Evolutionary conservation across 179 eudicot genomes (phyloP), one percentile per base, ranked within the genome.

Genomic region (Beta corolliflora): DNA sequence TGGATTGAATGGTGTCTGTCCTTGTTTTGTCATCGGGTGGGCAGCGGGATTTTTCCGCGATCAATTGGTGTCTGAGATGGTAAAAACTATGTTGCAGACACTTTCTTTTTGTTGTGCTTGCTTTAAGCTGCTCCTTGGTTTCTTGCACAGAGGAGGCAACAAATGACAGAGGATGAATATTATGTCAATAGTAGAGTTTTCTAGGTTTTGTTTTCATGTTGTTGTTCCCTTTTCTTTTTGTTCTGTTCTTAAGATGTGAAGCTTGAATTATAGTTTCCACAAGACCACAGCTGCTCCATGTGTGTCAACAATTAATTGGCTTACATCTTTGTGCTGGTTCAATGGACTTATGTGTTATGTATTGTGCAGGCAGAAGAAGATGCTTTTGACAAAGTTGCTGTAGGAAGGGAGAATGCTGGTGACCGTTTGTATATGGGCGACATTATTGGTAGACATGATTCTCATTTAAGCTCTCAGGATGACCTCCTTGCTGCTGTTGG

Each of bases 361-460:
- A 19, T 77, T 44, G 63, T 81, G 74, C 90, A 93, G 97, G 95
- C 86, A 58, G 97, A 93, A 82, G 95, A 93, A 86, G 97, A 91
- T 82, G 85, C 85, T 73, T 93, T 53, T 81, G 97, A 93, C 85
- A 92, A 88, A 81, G 90, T 93, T 79, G 97, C 97, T 31, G 80
- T 74, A 9, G 95, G 94, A 61, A 86, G 80, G 82, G 95, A 90
- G 80, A 80, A 89, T 64, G 84, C 81, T 8, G 89, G 88, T 46
- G 95, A 91, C 55, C 84, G 92, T 77, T 76, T 89, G 76, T 93
- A 92, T 80, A 88, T 89, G 95, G 83, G 78, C 48, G 87, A 79
- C 70, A 80, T 88, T 67, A 80, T 76, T 25, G 88, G 82, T 80
- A 84, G 89, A 18, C 58, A 46, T 19, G 86, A 67, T n/a, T 79